Evolutionary conservation across 2,329 filamentous ascomycete species (phyloP).

Genomic region (Septoria petroselini): DNA sequence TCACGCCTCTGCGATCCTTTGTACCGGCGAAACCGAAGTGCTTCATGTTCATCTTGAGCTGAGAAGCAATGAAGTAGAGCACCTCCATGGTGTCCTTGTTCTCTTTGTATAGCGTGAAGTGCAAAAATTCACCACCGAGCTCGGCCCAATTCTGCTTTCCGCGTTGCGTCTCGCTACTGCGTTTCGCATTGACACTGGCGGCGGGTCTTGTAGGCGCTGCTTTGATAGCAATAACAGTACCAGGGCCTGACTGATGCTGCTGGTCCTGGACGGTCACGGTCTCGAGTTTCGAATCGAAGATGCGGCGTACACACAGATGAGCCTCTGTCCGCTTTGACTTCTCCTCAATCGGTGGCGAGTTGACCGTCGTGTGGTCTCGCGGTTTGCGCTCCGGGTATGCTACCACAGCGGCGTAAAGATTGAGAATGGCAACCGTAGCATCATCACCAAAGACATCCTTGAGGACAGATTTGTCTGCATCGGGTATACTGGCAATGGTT

Average conservation of each 20-base stretch:
- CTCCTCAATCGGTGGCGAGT: slow-evolving; percentile 55
- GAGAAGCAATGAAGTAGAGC: slow-evolving; percentile 69
- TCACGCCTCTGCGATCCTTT: slow-evolving; percentile 84
- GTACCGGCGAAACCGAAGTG: slow-evolving; percentile 80
- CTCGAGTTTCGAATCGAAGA: slow-evolving; percentile 76
- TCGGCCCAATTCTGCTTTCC: slow-evolving; percentile 61
- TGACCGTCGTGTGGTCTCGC: slow-evolving; percentile 53
- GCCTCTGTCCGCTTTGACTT: slow-evolving; percentile 61
- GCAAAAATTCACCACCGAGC: slow-evolving; percentile 73
- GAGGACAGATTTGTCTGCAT: slow-evolving; percentile 41
- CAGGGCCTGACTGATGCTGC: slow-evolving; percentile 39
- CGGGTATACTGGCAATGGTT: slow-evolving; percentile 34
- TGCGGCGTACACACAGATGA: slow-evolving; percentile 67
- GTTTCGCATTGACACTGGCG: slow-evolving; percentile 17
- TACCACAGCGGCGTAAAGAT: slow-evolving; percentile 55
- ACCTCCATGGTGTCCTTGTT: slow-evolving; percentile 97
- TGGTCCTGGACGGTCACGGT: slow-evolving; percentile 72
- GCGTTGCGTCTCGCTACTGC: slow-evolving; percentile 29
- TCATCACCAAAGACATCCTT: slow-evolving; percentile 52
- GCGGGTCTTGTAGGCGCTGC: slow-evolving; percentile 39
- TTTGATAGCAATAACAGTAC: slow-evolving; percentile 63
- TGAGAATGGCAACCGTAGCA: slow-evolving; percentile 50
- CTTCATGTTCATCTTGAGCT: slow-evolving; percentile 66
- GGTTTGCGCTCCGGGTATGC: slow-evolving; percentile 55
- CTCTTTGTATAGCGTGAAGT: slow-evolving; percentile 93